Percentiles rank a stretch among this genome's conserved stretches.
phyloP scores from a whole-genome alignment of 2,329 filamentous ascomycete genomes.

The Phialophora tarda region DNA sequence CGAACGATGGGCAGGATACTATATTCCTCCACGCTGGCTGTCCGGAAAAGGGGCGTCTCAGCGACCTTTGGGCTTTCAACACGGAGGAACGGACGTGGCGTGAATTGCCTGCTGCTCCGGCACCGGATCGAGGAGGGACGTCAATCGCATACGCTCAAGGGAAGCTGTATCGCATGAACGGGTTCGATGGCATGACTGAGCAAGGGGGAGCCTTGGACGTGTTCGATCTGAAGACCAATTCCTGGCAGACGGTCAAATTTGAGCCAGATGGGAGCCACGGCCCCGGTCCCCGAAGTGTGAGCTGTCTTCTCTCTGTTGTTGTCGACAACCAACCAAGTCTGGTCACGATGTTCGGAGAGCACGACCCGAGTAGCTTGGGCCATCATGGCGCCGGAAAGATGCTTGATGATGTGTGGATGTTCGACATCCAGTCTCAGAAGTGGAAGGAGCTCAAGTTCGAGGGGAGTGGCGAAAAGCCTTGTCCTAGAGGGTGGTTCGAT shows the following conservation, averaged over 20 bases:
- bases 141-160: slow-evolving; percentile 68
- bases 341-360: slow-evolving; percentile 61
- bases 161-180: slow-evolving; percentile 77
- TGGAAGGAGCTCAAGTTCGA: slow-evolving; percentile 42
- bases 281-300: slow-evolving; percentile 58
- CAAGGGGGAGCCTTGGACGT: slow-evolving; percentile 75
- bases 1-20: slow-evolving; percentile 67
- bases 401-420: slow-evolving; percentile 59
- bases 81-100: slow-evolving; percentile 69
- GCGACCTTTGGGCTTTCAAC: slow-evolving; percentile 81
- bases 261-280: slow-evolving; percentile 41
- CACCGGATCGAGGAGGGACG: slow-evolving; percentile 68
- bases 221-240: slow-evolving; percentile 48
- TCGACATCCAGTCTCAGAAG: slow-evolving; percentile 43
- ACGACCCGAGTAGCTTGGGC: slow-evolving; percentile 58
- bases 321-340: slow-evolving; percentile 47
- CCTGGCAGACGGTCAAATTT: slow-evolving; percentile 46
- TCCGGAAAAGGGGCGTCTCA: slow-evolving; percentile 65
- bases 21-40: slow-evolving; percentile 80
- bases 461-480: slow-evolving; percentile 41
- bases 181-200: slow-evolving; percentile 73
- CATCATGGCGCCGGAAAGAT: slow-evolving; percentile 64
- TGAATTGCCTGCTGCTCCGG: slow-evolving; percentile 70
- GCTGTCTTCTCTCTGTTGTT: slow-evolving; percentile 51
- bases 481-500: slow-evolving; percentile 60